Evolutionary conservation across 2,329 filamentous ascomycete species (phyloP).

Genomic region (Colletotrichum sp.): DNA sequence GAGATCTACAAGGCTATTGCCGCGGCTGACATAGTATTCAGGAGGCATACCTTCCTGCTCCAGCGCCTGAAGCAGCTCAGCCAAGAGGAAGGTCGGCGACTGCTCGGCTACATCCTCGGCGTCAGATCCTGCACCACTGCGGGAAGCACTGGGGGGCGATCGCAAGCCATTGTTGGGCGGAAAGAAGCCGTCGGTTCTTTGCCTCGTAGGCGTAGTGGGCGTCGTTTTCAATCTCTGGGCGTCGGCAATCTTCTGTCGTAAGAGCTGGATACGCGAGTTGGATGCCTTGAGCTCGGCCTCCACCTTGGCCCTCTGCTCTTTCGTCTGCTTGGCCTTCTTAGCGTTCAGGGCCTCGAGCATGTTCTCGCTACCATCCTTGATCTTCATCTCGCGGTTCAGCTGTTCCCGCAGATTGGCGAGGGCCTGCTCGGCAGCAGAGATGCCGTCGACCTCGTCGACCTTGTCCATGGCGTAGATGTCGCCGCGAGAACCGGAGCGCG

Average conservation of each 20-base stretch:
- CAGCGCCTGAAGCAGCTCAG: constrained; percentile 88
- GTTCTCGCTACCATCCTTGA: constrained; percentile 97
- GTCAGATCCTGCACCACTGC: constrained; percentile 64
- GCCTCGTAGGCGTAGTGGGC: constrained; percentile 57
- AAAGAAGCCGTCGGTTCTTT: constrained; percentile 53
- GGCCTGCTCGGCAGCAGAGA: constrained; percentile 69
- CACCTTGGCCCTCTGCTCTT: constrained; percentile 79
- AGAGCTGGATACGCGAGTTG: constrained; percentile 72
- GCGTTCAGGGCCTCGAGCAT: constrained; percentile 92
- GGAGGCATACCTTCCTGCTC: constrained; percentile 87
- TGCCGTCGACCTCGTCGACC: constrained; percentile 66
- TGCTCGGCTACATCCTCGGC: constrained; percentile 71
- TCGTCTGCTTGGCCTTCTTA: constrained; percentile 95
- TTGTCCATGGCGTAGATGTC: constrained; percentile 59
- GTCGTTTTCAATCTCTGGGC: constrained; percentile 55
- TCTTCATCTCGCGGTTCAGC: constrained; percentile 95
- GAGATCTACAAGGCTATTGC: constrained; percentile 93
- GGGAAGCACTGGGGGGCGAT: constrained; percentile 62
- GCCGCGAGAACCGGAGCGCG: constrained; percentile 66
- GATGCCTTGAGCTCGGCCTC: constrained; percentile 91
- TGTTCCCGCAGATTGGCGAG: constrained; percentile 80
- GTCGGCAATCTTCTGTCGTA: constrained; percentile 66
- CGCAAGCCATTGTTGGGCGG: constrained; percentile 48
- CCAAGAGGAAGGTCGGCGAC: constrained; percentile 88
- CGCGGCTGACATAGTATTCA: constrained; percentile 93